A percentile compares a stretch with the other conserved stretches of the same genome.
Evolutionary conservation across 345 rosid species (phyloP).

Genomic region (Arabidopsis suecica): DNA sequence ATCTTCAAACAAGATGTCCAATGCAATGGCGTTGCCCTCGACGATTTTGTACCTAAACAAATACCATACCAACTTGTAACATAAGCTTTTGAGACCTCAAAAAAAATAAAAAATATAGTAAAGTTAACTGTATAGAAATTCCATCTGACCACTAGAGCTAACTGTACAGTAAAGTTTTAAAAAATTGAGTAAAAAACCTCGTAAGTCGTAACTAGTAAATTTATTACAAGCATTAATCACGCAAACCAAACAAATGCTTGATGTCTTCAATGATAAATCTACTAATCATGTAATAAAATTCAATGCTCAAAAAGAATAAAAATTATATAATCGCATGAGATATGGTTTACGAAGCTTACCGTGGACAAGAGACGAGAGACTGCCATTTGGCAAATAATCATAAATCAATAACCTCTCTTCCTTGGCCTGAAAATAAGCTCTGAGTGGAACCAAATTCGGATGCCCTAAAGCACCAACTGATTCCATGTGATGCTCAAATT

Average conservation of each 20-base stretch:
- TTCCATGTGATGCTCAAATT: conserved; percentile 88
- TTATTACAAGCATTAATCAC: conserved; percentile 15
- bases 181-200: conserved; percentile 17
- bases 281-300: not conserved
- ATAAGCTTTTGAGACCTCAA: not conserved
- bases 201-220: conserved; percentile 22
- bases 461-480: conserved; percentile 92
- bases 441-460: conserved; percentile 88
- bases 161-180: not conserved
- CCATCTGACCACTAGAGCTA: conserved; percentile 3
- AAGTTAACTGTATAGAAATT: not conserved
- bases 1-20: conserved; percentile 96
- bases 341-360: conserved; percentile 49
- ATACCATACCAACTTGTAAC: not conserved
- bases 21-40: conserved; percentile 83
- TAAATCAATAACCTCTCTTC: conserved; percentile 85
- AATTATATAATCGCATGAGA: not conserved
- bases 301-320: not conserved
- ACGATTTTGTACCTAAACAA: conserved; percentile 76
- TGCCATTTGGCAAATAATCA: conserved; percentile 94
- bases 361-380: conserved; percentile 81
- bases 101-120: not conserved
- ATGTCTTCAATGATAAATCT: conserved; percentile 25
- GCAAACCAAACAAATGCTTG: conserved; percentile 32
- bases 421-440: conserved; percentile 83